Percentiles rank a stretch among this genome's conserved stretches.
phyloP scores from a whole-genome alignment of 2,329 filamentous ascomycete genomes.

The Botrytis sinoallii region DNA sequence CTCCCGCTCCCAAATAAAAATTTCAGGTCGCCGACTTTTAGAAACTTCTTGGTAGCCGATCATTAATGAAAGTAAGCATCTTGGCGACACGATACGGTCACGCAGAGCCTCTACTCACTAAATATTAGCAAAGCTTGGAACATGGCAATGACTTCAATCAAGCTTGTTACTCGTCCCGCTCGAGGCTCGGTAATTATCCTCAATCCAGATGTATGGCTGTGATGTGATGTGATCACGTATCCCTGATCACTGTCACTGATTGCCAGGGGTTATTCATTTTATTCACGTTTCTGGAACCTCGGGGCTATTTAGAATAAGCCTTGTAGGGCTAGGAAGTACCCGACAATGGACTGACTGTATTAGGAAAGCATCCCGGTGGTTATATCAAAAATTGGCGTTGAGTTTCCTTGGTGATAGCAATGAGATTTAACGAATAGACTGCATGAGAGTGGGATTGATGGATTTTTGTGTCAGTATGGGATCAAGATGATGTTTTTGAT shows the following conservation, averaged over 20 bases:
- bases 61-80: neutral
- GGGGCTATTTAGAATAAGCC: neutral
- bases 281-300: neutral
- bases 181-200: neutral
- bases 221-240: neutral
- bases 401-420: neutral
- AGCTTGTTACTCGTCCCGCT: neutral
- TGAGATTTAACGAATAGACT: neutral
- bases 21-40: slow-evolving; percentile 2
- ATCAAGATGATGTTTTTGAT: neutral
- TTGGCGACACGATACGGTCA: neutral
- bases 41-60: neutral
- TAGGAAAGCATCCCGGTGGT: neutral
- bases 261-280: neutral
- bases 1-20: neutral
- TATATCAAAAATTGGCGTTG: neutral
- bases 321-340: neutral
- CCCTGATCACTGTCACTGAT: neutral
- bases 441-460: neutral
- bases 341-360: neutral
- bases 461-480: neutral
- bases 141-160: neutral
- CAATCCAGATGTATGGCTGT: neutral
- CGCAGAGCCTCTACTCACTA: neutral
- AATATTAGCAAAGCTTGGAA: neutral